These are phyloP conservation scores for Melastoma candidum DNA, from an alignment of 441 rosid genomes.

Conservation along the genomic window DNA sequence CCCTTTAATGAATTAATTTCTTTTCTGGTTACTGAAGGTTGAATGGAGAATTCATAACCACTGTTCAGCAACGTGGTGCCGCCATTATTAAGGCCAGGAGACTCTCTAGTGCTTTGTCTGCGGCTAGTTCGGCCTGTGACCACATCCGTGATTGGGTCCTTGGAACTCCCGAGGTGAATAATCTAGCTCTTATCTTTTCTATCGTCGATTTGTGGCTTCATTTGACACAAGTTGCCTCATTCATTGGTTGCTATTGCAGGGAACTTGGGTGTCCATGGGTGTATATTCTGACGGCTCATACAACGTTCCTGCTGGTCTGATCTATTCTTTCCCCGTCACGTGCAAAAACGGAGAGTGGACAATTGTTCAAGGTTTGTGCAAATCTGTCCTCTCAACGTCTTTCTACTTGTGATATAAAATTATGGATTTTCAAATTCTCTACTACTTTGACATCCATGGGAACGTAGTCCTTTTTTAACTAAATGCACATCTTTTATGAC, in stretches of 20 bases:
- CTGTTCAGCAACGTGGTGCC: constrained; percentile 92
- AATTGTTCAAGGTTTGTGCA: constrained; percentile 1
- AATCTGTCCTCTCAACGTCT: too few relatives aligned
- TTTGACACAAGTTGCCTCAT: not conserved
- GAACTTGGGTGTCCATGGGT: constrained; percentile 8
- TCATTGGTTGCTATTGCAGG: not conserved
- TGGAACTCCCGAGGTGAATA: not conserved
- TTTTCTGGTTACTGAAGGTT: constrained; percentile 33
- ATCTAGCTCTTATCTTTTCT: not conserved
- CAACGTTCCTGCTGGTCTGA: constrained; percentile 8
- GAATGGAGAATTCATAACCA: constrained; percentile 59
- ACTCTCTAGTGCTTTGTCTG: constrained; percentile 3
- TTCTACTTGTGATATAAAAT: too few relatives aligned
- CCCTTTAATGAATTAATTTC: not conserved
- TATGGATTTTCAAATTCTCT: too few relatives aligned
- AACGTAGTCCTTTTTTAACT: too few relatives aligned
- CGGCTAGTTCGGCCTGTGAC: constrained; percentile 5
- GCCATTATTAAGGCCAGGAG: constrained; percentile 66
- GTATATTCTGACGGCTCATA: constrained; percentile 7
- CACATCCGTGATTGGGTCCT: constrained; percentile 10
- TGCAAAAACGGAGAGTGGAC: constrained; percentile 3
- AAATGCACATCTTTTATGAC: too few relatives aligned
- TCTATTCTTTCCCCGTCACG: constrained; percentile 4
- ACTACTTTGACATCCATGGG: too few relatives aligned
- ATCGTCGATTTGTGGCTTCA: not conserved